A percentile compares a stretch with the other conserved stretches of the same genome.
These are phyloP conservation scores for Limonium bicolor DNA, from an alignment of 148 eudicot species.

Conservation along the genomic window DNA sequence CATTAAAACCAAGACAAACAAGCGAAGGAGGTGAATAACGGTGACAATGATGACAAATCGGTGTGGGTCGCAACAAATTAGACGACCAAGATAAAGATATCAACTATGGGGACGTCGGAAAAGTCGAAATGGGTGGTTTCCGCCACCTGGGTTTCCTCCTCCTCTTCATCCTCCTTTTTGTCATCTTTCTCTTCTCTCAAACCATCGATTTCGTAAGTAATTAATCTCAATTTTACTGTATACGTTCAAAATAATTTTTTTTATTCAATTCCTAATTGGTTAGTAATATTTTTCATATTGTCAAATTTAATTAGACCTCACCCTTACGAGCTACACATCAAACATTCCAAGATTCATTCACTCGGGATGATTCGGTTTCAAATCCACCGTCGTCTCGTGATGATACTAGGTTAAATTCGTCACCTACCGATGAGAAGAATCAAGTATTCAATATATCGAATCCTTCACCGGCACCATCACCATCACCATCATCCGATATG, in stretches of 20 bases:
- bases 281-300: background rate
- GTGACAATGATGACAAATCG: no score
- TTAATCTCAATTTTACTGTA: background rate
- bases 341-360: background rate
- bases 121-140: background rate
- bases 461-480: background rate
- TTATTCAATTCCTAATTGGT: background rate
- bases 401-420: background rate
- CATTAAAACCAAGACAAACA: no score
- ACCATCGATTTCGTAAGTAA: background rate
- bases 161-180: background rate
- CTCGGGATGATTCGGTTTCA: background rate
- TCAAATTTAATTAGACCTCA: background rate
- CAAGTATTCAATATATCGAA: background rate
- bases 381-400: background rate
- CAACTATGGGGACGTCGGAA: background rate
- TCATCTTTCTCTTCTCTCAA: conserved; percentile 1
- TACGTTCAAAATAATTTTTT: background rate
- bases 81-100: no score
- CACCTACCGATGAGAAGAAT: background rate
- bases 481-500: no score
- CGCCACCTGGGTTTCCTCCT: background rate
- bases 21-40: no score
- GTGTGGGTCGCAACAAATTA: no score
- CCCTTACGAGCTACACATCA: background rate